These are phyloP conservation scores for Geosmithia morbida DNA, from an alignment of 2,329 filamentous ascomycete genomes.

Conservation along the genomic window DNA sequence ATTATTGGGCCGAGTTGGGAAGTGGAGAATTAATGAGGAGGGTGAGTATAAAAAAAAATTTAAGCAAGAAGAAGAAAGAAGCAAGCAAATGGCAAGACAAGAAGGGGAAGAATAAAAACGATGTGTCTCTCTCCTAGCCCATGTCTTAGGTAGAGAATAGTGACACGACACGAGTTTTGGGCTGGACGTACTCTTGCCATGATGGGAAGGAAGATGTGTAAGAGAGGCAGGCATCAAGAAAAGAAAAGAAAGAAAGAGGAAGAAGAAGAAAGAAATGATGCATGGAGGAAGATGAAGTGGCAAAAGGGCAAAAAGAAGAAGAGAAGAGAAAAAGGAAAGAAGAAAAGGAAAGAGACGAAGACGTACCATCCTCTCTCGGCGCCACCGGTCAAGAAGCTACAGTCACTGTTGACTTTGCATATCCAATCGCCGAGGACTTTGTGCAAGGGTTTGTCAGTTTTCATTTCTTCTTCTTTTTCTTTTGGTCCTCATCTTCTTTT, in stretches of 20 bases:
- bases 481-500: too few relatives aligned
- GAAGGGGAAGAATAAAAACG: background rate
- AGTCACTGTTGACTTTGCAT: constrained; percentile 70
- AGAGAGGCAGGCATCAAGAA: background rate
- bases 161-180: background rate
- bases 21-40: too few relatives aligned
- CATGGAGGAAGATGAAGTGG: constrained; percentile 1
- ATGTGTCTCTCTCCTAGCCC: background rate
- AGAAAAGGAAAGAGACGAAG: constrained; percentile 14
- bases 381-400: constrained; percentile 63
- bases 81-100: background rate
- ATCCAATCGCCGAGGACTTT: constrained; percentile 56
- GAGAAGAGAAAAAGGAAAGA: constrained; percentile 3
- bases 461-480: too few relatives aligned
- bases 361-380: constrained; percentile 79
- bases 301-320: constrained; percentile 1
- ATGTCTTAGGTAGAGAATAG: background rate
- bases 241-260: constrained; percentile 5
- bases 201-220: background rate
- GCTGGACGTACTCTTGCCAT: background rate
- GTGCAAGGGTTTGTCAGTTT: too few relatives aligned
- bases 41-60: too few relatives aligned
- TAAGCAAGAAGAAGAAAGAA: too few relatives aligned
- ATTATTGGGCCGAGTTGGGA: too few relatives aligned
- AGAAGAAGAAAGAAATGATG: constrained; percentile 4